These are phyloP conservation scores for Pseudogymnoascus sp. DNA, from an alignment of 2,329 filamentous ascomycete species.

Conservation along the genomic window DNA sequence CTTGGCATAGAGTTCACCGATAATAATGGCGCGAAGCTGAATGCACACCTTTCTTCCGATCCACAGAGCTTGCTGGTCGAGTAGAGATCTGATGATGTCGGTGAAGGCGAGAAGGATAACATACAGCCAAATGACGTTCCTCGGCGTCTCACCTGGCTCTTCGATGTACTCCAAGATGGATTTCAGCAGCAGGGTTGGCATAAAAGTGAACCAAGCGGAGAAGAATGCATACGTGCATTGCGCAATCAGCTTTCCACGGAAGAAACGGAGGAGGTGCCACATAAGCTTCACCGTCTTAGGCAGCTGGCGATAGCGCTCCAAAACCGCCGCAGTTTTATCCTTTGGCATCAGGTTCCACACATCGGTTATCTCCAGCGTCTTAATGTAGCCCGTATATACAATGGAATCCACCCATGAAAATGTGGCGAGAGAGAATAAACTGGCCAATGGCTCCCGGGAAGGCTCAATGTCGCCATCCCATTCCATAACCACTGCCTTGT, in stretches of 20 bases:
- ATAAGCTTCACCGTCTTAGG: conserved; percentile 75
- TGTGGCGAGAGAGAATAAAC: conserved; percentile 76
- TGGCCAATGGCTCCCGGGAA: conserved; percentile 78
- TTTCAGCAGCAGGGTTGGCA: conserved; percentile 82
- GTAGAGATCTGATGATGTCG: conserved; percentile 71
- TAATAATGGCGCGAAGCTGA: conserved; percentile 83
- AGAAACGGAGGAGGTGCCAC: conserved; percentile 76
- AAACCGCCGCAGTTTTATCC: conserved; percentile 76
- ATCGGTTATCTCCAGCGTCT: conserved; percentile 71
- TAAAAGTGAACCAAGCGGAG: conserved; percentile 77
- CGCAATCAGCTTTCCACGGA: conserved; percentile 64
- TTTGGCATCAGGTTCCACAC: conserved; percentile 88
- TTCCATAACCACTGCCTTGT: conserved; percentile 79
- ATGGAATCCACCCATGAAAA: conserved; percentile 89
- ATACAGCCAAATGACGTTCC: conserved; percentile 91
- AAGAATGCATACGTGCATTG: conserved; percentile 77
- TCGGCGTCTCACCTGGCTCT: conserved; percentile 62
- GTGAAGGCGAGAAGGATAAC: conserved; percentile 83
- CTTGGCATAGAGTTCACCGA: conserved; percentile 96
- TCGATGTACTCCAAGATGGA: conserved; percentile 94
- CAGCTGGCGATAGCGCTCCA: conserved; percentile 75
- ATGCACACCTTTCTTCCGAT: conserved; percentile 93
- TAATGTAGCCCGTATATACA: conserved; percentile 80
- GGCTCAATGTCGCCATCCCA: conserved; percentile 85
- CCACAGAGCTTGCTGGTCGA: conserved; percentile 82